Conservation (phyloP, 148 eudicot species). For the Heliamphora exappendiculata region DNA sequence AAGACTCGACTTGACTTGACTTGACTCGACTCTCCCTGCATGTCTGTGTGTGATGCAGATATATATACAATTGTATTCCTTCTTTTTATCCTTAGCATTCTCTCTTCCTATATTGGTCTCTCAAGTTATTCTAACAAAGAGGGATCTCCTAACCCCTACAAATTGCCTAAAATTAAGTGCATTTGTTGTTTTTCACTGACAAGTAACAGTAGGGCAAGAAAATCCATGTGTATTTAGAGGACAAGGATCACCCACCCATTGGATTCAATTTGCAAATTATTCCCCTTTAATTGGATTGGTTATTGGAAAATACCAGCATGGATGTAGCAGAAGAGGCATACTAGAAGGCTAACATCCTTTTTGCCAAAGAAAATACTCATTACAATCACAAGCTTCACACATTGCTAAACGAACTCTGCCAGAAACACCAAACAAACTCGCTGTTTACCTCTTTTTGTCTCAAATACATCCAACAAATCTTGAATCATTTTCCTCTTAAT, state of each 20-base stretch:
- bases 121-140: too few species aligned
- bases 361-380: neutral
- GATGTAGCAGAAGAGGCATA: neutral
- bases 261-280: neutral
- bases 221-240: too few species aligned
- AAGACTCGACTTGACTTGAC: too few species aligned
- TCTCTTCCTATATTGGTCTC: too few species aligned
- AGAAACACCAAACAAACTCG: neutral
- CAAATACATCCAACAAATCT: neutral
- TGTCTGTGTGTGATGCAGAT: too few species aligned
- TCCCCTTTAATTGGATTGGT: neutral
- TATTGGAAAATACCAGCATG: neutral
- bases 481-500: neutral
- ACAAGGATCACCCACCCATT: neutral
- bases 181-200: too few species aligned
- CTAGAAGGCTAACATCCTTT: neutral
- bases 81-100: too few species aligned
- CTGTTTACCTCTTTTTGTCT: neutral
- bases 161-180: too few species aligned
- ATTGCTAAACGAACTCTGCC: neutral
- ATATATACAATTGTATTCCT: too few species aligned
- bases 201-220: too few species aligned
- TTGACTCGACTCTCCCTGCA: too few species aligned
- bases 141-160: too few species aligned
- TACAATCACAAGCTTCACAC: neutral